Conservation (phyloP, 495 filamentous ascomycete species). For the Aspergillus sclerotioniger region DNA sequence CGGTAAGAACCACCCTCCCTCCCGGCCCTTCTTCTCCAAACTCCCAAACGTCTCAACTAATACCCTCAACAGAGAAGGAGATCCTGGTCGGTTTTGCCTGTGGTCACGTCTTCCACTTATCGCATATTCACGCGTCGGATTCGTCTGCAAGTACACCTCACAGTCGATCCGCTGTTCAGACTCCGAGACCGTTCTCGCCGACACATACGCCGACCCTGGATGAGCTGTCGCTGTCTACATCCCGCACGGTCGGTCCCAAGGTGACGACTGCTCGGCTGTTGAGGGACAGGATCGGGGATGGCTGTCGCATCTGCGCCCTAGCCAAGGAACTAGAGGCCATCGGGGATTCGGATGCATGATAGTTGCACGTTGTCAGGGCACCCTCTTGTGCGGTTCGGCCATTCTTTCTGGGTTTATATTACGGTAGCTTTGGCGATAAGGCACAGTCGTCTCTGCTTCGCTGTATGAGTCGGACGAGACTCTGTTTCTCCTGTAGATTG, state of each 20-base stretch:
- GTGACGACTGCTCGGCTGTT: slow-evolving; percentile 85
- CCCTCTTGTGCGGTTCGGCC: background rate
- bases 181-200: slow-evolving; percentile 29
- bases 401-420: background rate
- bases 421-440: background rate
- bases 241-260: slow-evolving; percentile 73
- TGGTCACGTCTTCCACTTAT: slow-evolving; percentile 85
- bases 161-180: slow-evolving; percentile 23
- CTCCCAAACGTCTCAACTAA: background rate
- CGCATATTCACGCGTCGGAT: slow-evolving; percentile 61
- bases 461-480: background rate
- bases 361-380: background rate
- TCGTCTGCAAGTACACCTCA: slow-evolving; percentile 25
- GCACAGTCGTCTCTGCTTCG: background rate
- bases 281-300: slow-evolving; percentile 64
- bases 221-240: slow-evolving; percentile 29
- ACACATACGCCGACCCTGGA: slow-evolving; percentile 23
- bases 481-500: background rate
- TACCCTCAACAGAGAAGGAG: slow-evolving; percentile 56
- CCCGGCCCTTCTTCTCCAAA: background rate
- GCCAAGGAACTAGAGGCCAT: slow-evolving; percentile 40
- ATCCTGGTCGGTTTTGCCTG: slow-evolving; percentile 90
- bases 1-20: slow-evolving; percentile 34
- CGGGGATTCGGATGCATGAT: slow-evolving; percentile 23
- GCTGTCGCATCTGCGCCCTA: slow-evolving; percentile 65